Base-by-base conservation (phyloP, 371 early-diverging fungal species). In the Apophysomyces sp. region DNA sequence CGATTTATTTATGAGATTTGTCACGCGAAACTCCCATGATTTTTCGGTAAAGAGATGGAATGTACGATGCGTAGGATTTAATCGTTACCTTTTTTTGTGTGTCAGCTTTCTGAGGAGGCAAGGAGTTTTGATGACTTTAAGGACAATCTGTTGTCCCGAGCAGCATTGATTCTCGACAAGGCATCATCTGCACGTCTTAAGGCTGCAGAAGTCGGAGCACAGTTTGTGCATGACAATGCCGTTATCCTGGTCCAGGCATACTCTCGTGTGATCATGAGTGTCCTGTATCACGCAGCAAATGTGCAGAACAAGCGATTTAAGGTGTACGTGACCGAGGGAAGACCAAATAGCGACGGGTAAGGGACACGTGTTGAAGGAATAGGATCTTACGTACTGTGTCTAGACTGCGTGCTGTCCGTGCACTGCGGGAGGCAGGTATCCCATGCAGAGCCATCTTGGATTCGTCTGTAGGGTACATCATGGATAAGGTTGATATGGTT, bases 211-310 rank as follows among this genome's bases (percentile, higher is more conserved):
- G 71, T 90, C 55, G 97, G 94, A n/a, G 78, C 89, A 16, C 89
- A 91, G 56, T 94, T 96, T 66, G 91, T 97, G 63, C 88, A 91
- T 66, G 96, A 96, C 66, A 92, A 94, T 69, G 81, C 86, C 15
- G 87, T 87, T 7, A 88, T 98, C 60, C 79, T 98, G n/a, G 86
- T 97, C 6, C 98, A 98, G 74, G 94, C 96, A 26, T 96, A 94
- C 67, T 97, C 98, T 28, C 89, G 98, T 27, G 95, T 95, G 3
- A 94, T 98, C 29, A 94, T 96, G 89, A 75, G 83, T 30, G 67
- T 95, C 9, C 74, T 98, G 53, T 82, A 86, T 60, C 78, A 84
- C 58, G 95, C 95, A 1, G 92, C 93, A 3, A 81, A 79, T 63
- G 73, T 76, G 9, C 82, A 82, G 51, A 89, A 92, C 60, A 91